Percentiles rank a stretch among this genome's conserved stretches.
phyloP scores from a whole-genome alignment of 1,284 basidiomycete species.

The Ustilago cynodontis region DNA sequence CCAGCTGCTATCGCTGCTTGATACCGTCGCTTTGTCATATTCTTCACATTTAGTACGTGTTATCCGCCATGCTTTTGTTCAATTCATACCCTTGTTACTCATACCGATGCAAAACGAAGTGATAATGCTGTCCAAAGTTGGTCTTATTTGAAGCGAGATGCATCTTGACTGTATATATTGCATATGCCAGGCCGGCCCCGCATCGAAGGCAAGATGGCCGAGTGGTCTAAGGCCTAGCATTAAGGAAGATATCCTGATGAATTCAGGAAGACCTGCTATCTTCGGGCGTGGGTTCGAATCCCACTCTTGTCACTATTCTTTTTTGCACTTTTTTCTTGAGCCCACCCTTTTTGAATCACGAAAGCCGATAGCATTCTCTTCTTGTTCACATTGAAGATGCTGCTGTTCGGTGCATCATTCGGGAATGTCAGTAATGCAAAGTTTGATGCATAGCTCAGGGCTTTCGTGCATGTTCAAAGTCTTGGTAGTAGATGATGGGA shows the following conservation, averaged over 20 bases:
- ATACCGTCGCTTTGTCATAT: background rate
- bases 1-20: background rate
- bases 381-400: background rate
- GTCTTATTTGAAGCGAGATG: too few relatives aligned
- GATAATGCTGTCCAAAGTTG: too few relatives aligned
- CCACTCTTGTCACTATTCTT: constrained; percentile 62
- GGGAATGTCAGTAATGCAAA: too few relatives aligned
- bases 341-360: too few relatives aligned
- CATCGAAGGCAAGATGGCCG: constrained; percentile 53
- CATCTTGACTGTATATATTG: too few relatives aligned
- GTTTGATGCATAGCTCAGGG: too few relatives aligned
- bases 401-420: too few relatives aligned
- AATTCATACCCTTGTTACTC: background rate
- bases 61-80: background rate
- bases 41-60: background rate
- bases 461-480: too few relatives aligned
- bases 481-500: background rate
- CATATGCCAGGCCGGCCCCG: too few relatives aligned
- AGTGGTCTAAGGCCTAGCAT: constrained; percentile 62
- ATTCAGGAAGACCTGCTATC: constrained; percentile 51
- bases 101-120: too few relatives aligned
- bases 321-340: constrained; percentile 17
- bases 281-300: constrained; percentile 70
- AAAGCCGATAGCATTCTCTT: too few relatives aligned
- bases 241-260: constrained; percentile 48